Percentiles rank a stretch among this genome's conserved stretches.
Evolutionary conservation across 2,329 filamentous ascomycete species (phyloP).

Genomic region (Mycosphaerella sp.): DNA sequence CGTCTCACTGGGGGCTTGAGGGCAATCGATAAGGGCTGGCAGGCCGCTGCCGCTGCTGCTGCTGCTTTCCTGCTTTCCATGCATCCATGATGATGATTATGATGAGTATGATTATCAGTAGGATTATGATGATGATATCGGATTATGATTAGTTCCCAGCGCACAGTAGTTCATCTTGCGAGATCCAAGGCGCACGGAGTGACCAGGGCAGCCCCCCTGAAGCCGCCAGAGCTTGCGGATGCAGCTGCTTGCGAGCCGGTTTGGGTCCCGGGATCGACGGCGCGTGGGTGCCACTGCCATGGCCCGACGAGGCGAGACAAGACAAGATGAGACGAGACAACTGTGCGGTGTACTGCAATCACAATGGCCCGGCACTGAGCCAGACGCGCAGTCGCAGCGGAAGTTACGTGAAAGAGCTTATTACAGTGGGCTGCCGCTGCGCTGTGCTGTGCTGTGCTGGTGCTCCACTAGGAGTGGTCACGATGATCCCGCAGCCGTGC

Average conservation of each 20-base stretch:
- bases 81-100: too few species aligned
- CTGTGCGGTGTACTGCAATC: too few species aligned
- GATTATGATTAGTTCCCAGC: too few species aligned
- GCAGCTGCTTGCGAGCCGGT: conserved; percentile 11
- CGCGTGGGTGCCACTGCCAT: conserved; percentile 17
- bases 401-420: not conserved
- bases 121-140: too few species aligned
- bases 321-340: too few species aligned
- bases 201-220: conserved; percentile 13
- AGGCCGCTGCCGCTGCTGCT: not conserved
- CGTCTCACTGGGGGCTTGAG: conserved; percentile 5
- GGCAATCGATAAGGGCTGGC: conserved; percentile 10
- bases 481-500: too few species aligned
- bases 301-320: too few species aligned
- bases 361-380: conserved; percentile 2
- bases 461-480: too few species aligned
- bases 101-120: too few species aligned
- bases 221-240: conserved; percentile 11
- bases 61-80: not conserved
- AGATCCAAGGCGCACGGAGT: conserved; percentile 12
- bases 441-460: conserved; percentile 10
- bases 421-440: too few species aligned
- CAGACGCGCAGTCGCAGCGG: not conserved
- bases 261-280: conserved; percentile 17
- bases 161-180: conserved; percentile 1